Conservation (phyloP, 805 yeast genomes). For the Kazachstania taianensis region DNA sequence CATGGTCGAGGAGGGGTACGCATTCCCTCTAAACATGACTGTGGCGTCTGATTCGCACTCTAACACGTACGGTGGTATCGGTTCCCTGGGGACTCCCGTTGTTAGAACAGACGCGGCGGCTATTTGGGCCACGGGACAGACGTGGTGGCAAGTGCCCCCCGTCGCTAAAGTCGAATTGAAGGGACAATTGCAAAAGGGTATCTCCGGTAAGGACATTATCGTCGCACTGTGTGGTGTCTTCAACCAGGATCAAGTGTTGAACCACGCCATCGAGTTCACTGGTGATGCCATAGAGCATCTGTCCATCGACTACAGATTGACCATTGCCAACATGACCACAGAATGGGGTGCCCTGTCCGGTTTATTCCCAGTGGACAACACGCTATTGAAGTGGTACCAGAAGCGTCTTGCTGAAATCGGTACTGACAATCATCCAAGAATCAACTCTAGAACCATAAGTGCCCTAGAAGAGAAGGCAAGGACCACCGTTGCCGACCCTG, state of each 20-base stretch:
- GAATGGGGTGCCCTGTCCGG: conserved; percentile 99
- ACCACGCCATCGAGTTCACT: conserved; percentile 87
- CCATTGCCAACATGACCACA: conserved; percentile 95
- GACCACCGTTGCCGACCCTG: conserved; percentile 45
- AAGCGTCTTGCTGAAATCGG: conserved; percentile 41
- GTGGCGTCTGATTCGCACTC: conserved; percentile 98
- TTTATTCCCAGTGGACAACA: conserved; percentile 87
- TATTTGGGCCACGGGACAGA: conserved; percentile 98
- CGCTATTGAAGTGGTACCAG: conserved; percentile 68
- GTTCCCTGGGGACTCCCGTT: conserved; percentile 91
- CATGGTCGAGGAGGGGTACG: conserved; percentile 98
- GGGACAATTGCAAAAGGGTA: conserved; percentile 76
- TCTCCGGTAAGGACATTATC: conserved; percentile 93
- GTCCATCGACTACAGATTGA: conserved; percentile 74
- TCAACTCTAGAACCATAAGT: conserved; percentile 52
- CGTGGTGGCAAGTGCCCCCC: conserved; percentile 99
- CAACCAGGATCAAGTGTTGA: conserved; percentile 85
- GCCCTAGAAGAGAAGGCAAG: conserved; percentile 15
- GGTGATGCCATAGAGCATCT: conserved; percentile 68
- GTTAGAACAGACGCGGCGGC: conserved; percentile 99
- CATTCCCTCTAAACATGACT: conserved; percentile 84
- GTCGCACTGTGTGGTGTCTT: conserved; percentile 91
- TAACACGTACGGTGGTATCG: conserved; percentile 95
- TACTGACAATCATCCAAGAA: conserved; percentile 62
- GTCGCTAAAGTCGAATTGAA: conserved; percentile 86